phyloP scores from a whole-genome alignment of 1,284 basidiomycete species.

The Cerrena zonata region DNA sequence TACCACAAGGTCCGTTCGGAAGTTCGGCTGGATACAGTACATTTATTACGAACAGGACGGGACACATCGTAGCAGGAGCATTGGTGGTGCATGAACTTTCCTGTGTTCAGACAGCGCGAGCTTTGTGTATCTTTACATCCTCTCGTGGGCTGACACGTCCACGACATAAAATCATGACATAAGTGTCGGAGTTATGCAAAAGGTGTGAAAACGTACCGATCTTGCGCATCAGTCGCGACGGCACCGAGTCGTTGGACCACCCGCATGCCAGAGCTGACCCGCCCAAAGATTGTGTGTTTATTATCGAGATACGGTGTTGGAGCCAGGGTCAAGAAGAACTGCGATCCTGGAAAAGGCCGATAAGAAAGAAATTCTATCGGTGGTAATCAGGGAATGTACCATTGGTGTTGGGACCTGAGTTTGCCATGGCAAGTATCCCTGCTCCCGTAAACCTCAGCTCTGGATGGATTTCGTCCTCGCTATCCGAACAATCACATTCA shows the following conservation, averaged over 20 bases:
- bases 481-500: slow-evolving; percentile 22
- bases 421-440: slow-evolving; percentile 94
- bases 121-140: slow-evolving; percentile 78
- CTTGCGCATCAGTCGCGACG: slow-evolving; percentile 73
- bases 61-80: not conserved
- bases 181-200: no score
- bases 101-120: slow-evolving; percentile 37
- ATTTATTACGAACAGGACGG: no score
- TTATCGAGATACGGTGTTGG: slow-evolving; percentile 89
- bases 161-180: slow-evolving; percentile 12
- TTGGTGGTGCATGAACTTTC: not conserved
- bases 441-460: slow-evolving; percentile 92
- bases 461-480: slow-evolving; percentile 81
- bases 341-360: slow-evolving; percentile 57
- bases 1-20: not conserved
- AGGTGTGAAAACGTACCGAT: slow-evolving; percentile 46
- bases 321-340: slow-evolving; percentile 86
- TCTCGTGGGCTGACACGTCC: slow-evolving; percentile 57
- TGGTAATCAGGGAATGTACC: slow-evolving; percentile 41
- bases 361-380: slow-evolving; percentile 1
- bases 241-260: slow-evolving; percentile 79
- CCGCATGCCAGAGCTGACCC: slow-evolving; percentile 80
- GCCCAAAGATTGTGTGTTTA: slow-evolving; percentile 92
- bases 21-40: no score
- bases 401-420: slow-evolving; percentile 90